Evolutionary conservation across 2,329 filamentous ascomycete species (phyloP).

Genomic region (Aspergillus fischeri): DNA sequence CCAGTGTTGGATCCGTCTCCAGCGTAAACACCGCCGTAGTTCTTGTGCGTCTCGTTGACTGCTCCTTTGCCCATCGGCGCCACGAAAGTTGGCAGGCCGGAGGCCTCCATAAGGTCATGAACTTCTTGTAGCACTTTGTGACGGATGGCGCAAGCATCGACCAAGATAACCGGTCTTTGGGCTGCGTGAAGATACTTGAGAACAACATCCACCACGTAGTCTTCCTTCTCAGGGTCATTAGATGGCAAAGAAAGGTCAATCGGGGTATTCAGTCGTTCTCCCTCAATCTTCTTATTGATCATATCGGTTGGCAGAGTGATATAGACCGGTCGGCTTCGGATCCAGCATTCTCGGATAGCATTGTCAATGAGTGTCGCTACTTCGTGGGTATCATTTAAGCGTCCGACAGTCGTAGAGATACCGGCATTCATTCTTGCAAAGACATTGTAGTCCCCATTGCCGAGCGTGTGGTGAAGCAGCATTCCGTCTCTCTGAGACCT

Average conservation of each 20-base stretch:
- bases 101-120: slow-evolving; percentile 67
- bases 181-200: slow-evolving; percentile 69
- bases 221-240: slow-evolving; percentile 68
- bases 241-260: slow-evolving; percentile 62
- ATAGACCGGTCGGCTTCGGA: slow-evolving; percentile 74
- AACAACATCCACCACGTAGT: slow-evolving; percentile 78
- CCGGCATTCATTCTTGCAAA: slow-evolving; percentile 73
- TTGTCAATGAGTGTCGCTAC: slow-evolving; percentile 74
- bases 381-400: slow-evolving; percentile 65
- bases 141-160: slow-evolving; percentile 78
- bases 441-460: slow-evolving; percentile 74
- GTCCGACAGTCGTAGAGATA: slow-evolving; percentile 67
- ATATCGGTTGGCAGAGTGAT: slow-evolving; percentile 80
- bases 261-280: slow-evolving; percentile 63
- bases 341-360: slow-evolving; percentile 68
- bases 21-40: slow-evolving; percentile 79
- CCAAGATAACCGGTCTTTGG: slow-evolving; percentile 70
- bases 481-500: slow-evolving; percentile 44
- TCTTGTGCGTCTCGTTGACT: slow-evolving; percentile 70
- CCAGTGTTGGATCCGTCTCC: slow-evolving; percentile 66
- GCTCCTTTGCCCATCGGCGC: slow-evolving; percentile 87
- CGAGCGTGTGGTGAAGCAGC: slow-evolving; percentile 64
- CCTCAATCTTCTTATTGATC: slow-evolving; percentile 71
- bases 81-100: slow-evolving; percentile 75
- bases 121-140: slow-evolving; percentile 71